Evolutionary conservation across 192 early-diverging fungal genomes (phyloP).

Genomic region (Dimargaris verticillata): DNA sequence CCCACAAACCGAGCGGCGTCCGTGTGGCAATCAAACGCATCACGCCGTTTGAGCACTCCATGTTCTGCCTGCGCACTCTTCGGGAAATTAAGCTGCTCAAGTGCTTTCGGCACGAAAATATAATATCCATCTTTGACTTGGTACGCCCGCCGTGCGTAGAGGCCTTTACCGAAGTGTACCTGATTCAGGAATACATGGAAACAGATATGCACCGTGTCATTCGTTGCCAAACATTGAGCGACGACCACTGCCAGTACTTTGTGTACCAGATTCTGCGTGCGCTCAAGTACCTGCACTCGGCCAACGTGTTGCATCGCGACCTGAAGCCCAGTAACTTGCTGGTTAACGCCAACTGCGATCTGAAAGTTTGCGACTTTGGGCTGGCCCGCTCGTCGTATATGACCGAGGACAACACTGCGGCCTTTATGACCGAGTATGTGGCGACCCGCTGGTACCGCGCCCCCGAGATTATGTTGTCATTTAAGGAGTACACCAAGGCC

Average conservation of each 20-base stretch:
- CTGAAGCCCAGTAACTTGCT: constrained; percentile 92
- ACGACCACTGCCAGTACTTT: constrained; percentile 83
- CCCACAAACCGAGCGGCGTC: constrained; percentile 58
- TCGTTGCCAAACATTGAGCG: constrained; percentile 63
- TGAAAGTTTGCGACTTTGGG: constrained; percentile 99
- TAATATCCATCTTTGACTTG: constrained; percentile 62
- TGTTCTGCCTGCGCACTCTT: constrained; percentile 67
- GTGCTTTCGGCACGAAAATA: constrained; percentile 74
- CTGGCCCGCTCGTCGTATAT: constrained; percentile 81
- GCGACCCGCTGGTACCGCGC: constrained; percentile 91
- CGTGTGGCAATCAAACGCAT: constrained; percentile 90
- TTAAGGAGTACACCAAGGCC: constrained; percentile 96
- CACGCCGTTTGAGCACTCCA: constrained; percentile 65
- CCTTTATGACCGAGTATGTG: constrained; percentile 93
- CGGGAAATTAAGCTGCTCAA: constrained; percentile 74
- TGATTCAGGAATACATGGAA: constrained; percentile 68
- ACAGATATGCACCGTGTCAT: constrained; percentile 84
- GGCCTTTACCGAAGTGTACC: constrained; percentile 67
- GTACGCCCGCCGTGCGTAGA: constrained; percentile 52
- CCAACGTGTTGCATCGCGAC: constrained; percentile 87
- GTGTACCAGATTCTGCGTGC: constrained; percentile 77
- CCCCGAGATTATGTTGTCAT: constrained; percentile 91
- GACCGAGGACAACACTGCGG: constrained; percentile 58
- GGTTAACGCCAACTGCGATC: constrained; percentile 95
- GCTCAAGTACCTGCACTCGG: constrained; percentile 86